Percentiles rank a stretch among this genome's conserved stretches.
Conservation (phyloP, 2,329 filamentous ascomycete species). For the Ceratocystis harringtonii region DNA sequence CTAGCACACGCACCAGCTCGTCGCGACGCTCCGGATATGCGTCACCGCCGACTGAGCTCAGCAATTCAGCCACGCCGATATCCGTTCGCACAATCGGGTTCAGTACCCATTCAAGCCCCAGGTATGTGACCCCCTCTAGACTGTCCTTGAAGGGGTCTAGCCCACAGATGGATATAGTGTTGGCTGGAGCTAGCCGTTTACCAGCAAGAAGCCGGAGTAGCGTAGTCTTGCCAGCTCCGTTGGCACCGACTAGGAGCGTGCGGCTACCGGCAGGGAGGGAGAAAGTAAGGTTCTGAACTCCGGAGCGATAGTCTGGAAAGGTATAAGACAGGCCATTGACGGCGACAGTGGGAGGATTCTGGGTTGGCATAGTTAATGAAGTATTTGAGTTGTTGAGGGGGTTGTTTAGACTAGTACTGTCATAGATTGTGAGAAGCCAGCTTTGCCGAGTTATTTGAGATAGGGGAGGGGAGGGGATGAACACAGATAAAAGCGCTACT, state of each 20-base stretch:
- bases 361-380: conserved; percentile 21
- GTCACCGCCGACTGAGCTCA: conserved; percentile 74
- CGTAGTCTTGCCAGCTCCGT: conserved; percentile 94
- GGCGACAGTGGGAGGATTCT: conserved; percentile 45
- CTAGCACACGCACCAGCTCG: conserved; percentile 73
- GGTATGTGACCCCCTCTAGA: conserved; percentile 88
- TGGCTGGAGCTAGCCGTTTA: conserved; percentile 73
- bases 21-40: conserved; percentile 68
- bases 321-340: conserved; percentile 70
- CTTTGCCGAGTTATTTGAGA: no score
- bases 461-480: no score
- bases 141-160: conserved; percentile 84
- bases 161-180: conserved; percentile 61
- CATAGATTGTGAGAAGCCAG: no score
- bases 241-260: conserved; percentile 86
- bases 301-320: conserved; percentile 74
- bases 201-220: conserved; percentile 86
- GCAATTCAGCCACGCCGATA: conserved; percentile 76
- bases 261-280: conserved; percentile 68
- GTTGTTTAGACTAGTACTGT: background rate
- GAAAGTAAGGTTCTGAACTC: conserved; percentile 58
- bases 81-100: conserved; percentile 93
- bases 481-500: no score
- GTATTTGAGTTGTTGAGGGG: background rate
- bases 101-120: conserved; percentile 94